Base-by-base conservation (phyloP, 495 filamentous ascomycete species). In the Penicillium simplicissimum region DNA sequence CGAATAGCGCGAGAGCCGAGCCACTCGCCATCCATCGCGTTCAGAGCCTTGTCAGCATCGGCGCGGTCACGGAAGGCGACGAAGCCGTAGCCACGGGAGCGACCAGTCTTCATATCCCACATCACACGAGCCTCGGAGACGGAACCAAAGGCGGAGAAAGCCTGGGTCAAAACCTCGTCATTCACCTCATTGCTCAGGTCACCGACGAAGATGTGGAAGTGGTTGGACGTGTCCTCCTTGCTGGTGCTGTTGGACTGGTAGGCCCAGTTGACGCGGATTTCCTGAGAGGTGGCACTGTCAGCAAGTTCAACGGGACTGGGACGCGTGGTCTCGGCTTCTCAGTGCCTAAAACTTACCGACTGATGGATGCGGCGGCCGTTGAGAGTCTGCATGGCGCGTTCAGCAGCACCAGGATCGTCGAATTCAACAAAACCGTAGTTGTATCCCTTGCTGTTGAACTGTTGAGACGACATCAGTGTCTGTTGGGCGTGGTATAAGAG, bases 81-180 rank as follows among this genome's bases (percentile, higher is more conserved):
- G 67, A 99, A 99, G 5, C 95, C 95, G 69, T 99, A 99, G 52
- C 95, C 95, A 64, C 95, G 90, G 52, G 95, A 98, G 58, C 95
- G 89, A 59, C 95, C 95, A 42, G 95, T 99, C 83, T 99, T 99
- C 95, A 99, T 99, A 72, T 99, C 95, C 95, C 95, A 99, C 95
- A 99, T 99, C 59, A 99, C 95, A 63, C 95, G 92, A 59, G 95
- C 95, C 77, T 99, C 95, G n/a, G 96, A 98, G 36, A 99, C 93
- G 4, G 87, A 90, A 11, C 95, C 95, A 75, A 98, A 99, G 38
- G 93, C 93, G 42, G 91, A 96, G 76, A 99, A 99, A 17, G 96
- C 96, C 76, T 98, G 95, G 9, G 89, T 80, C 33, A 99, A 80
- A 53, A 98, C 87, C 72, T 99, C 95, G 66, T 99, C 95, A 68